Evolutionary conservation across 805 yeast genomes (phyloP).

Genomic region (Candida piceae): DNA sequence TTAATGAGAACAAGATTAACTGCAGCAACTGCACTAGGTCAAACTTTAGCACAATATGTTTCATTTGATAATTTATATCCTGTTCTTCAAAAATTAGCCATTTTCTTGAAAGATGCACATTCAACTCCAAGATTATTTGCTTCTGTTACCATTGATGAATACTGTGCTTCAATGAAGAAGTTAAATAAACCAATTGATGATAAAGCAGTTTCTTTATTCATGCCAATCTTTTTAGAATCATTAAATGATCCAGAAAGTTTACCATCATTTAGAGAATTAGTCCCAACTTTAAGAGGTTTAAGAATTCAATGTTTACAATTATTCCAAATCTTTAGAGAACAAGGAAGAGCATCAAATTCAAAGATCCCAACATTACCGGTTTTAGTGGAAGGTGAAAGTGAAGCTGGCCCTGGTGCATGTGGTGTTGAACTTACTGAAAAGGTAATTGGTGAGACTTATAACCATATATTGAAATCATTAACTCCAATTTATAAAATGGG

Average conservation of each 20-base stretch:
- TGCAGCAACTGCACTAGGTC: slow-evolving; percentile 74
- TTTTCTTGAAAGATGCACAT: slow-evolving; percentile 53
- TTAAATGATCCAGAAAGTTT: slow-evolving; percentile 39
- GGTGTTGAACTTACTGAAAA: slow-evolving; percentile 71
- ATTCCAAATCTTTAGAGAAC: slow-evolving; percentile 69
- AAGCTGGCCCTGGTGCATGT: slow-evolving; percentile 93
- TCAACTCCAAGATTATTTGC: slow-evolving; percentile 77
- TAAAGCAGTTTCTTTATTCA: slow-evolving; percentile 5
- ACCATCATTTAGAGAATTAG: slow-evolving; percentile 73
- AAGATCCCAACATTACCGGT: slow-evolving; percentile 81
- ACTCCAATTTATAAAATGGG: slow-evolving; percentile 66
- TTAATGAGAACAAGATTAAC: slow-evolving; percentile 71
- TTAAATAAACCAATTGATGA: slow-evolving; percentile 11
- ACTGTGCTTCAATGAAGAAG: slow-evolving; percentile 34
- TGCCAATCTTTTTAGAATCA: slow-evolving; percentile 26
- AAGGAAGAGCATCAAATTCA: slow-evolving; percentile 64
- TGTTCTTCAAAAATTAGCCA: slow-evolving; percentile 34
- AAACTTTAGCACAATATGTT: slow-evolving; percentile 47
- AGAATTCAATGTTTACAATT: slow-evolving; percentile 85
- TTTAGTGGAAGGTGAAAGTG: slow-evolving; percentile 88
- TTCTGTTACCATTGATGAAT: slow-evolving; percentile 69
- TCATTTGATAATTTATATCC: slow-evolving; percentile 33
- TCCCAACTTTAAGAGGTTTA: slow-evolving; percentile 78
- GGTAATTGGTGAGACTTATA: slow-evolving; percentile 56
- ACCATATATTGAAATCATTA: slow-evolving; percentile 57